Percentiles rank a stretch among this genome's conserved stretches.
phyloP scores from a whole-genome alignment of 2,329 filamentous ascomycete species.

The Trichophyton simii region DNA sequence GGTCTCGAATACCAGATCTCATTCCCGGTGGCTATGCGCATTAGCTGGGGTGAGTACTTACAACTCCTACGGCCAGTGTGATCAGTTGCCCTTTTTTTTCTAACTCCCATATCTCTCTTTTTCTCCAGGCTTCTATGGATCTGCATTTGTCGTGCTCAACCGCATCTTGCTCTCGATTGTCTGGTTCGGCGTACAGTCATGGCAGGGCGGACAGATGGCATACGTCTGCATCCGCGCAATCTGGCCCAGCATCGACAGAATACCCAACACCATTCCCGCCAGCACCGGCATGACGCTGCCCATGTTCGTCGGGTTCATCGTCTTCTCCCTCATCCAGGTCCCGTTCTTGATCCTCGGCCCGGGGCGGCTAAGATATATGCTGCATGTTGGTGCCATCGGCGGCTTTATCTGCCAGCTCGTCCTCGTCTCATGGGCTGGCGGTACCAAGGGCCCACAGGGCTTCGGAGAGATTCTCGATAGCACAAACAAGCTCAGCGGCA shows the following conservation, averaged over 20 bases:
- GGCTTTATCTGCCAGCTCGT: slow-evolving; percentile 7
- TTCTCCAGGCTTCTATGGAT: slow-evolving; percentile 23
- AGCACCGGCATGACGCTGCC: slow-evolving; percentile 24
- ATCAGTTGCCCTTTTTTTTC: background rate
- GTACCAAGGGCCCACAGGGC: slow-evolving; percentile 8
- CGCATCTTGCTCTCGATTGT: slow-evolving; percentile 30
- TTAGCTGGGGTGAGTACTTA: slow-evolving; percentile 29
- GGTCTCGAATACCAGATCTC: slow-evolving; percentile 35
- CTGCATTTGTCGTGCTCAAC: slow-evolving; percentile 29
- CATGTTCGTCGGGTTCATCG: slow-evolving; percentile 25
- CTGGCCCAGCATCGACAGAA: slow-evolving; percentile 13
- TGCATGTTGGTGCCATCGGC: slow-evolving; percentile 18
- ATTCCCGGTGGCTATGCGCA: slow-evolving; percentile 32
- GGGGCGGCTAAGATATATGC: slow-evolving; percentile 17
- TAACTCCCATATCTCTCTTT: background rate
- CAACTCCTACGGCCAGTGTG: slow-evolving; percentile 21
- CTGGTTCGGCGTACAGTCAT: slow-evolving; percentile 19
- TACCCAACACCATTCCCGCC: slow-evolving; percentile 25
- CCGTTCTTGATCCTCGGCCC: slow-evolving; percentile 35
- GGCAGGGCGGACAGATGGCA: slow-evolving; percentile 31
- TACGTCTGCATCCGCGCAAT: slow-evolving; percentile 25
- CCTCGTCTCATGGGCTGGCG: slow-evolving; percentile 9
- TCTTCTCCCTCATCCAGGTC: slow-evolving; percentile 27
- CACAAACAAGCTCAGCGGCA: background rate
- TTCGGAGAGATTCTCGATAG: slow-evolving; percentile 6